phyloP scores from a whole-genome alignment of 768 basidiomycete species.

The Suillus hirtellus region DNA sequence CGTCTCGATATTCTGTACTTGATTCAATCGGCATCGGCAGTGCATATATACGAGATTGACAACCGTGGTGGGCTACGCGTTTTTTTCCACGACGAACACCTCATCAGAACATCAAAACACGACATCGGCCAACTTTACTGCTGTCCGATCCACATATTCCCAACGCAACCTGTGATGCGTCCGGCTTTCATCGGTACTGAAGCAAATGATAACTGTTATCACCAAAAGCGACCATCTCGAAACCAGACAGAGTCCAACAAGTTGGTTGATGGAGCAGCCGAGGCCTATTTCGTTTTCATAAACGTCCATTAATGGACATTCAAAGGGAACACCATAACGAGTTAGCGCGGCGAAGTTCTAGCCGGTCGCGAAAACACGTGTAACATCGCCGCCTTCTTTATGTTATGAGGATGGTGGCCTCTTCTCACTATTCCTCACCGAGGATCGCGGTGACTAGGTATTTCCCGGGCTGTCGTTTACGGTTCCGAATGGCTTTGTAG shows the following conservation, averaged over 20 bases:
- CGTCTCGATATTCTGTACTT: neutral
- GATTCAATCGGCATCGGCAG: neutral
- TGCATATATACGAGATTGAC: neutral
- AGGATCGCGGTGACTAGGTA: neutral
- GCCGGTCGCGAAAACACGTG: constrained; percentile 5
- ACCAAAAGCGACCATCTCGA: neutral
- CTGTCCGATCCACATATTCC: neutral
- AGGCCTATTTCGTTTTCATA: neutral
- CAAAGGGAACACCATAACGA: constrained; percentile 1
- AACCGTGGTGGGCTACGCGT: neutral
- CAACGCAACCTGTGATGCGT: neutral
- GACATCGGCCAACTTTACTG: neutral
- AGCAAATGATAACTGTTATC: neutral
- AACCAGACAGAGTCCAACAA: neutral
- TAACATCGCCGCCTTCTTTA: constrained; percentile 4
- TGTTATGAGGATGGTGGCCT: neutral
- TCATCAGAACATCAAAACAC: neutral
- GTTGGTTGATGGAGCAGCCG: neutral
- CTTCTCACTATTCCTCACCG: neutral
- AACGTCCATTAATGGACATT: neutral
- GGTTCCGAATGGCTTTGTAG: neutral
- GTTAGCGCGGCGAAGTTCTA: neutral
- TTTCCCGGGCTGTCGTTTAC: neutral
- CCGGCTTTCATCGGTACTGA: neutral
- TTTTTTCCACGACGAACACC: neutral